Conservation (phyloP, 148 eudicot species). For the Silene latifolia region DNA sequence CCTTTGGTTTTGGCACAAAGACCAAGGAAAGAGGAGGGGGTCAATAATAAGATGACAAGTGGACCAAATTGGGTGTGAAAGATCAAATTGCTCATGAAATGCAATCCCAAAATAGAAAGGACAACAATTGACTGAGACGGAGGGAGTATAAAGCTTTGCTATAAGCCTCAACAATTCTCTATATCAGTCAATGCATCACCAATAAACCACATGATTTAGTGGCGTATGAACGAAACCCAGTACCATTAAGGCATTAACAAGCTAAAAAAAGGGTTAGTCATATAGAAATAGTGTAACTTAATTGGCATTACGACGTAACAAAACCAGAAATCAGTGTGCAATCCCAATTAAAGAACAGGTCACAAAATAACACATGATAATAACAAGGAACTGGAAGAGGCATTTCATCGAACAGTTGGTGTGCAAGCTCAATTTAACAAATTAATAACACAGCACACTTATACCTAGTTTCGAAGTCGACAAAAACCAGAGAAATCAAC, state of each 20-base stretch:
- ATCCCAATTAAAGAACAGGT: neutral
- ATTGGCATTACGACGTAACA: neutral
- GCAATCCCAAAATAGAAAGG: too few relatives aligned
- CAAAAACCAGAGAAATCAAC: neutral
- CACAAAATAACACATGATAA: neutral
- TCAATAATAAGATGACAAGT: too few relatives aligned
- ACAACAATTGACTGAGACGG: too few relatives aligned
- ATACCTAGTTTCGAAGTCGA: neutral
- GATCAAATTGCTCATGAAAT: too few relatives aligned
- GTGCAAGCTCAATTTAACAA: conserved; percentile 5
- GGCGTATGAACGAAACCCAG: neutral
- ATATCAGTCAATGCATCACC: too few relatives aligned
- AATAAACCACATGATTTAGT: too few relatives aligned
- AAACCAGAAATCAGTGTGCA: neutral
- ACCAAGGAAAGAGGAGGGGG: too few relatives aligned
- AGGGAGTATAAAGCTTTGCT: too few relatives aligned
- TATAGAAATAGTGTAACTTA: neutral
- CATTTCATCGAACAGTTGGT: conserved; percentile 25
- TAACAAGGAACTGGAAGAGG: neutral
- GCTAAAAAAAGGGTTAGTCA: too few relatives aligned
- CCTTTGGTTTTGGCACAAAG: too few relatives aligned
- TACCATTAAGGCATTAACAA: neutral
- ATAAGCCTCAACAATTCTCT: too few relatives aligned
- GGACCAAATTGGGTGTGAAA: too few relatives aligned
- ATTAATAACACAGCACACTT: neutral